Percentiles rank a stretch among this genome's conserved stretches.
These are phyloP conservation scores for Pichia sp. DNA, from an alignment of 1,139 yeast genomes.

Conservation along the genomic window DNA sequence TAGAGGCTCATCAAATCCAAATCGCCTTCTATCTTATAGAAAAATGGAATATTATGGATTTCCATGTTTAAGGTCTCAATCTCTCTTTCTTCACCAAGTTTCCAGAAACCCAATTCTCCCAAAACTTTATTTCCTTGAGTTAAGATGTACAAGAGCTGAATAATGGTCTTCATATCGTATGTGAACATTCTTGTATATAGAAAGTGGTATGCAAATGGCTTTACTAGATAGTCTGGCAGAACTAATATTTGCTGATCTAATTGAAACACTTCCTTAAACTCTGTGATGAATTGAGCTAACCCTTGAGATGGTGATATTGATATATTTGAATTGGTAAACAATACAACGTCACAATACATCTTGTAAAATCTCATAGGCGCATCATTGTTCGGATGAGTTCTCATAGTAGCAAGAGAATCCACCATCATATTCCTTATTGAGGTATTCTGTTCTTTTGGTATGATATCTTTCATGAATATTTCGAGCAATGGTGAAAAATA, in stretches of 20 bases:
- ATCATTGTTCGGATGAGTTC: neutral
- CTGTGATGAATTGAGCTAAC: neutral
- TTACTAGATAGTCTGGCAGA: neutral
- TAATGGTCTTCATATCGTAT: conserved; percentile 6
- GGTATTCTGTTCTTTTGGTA: conserved; percentile 5
- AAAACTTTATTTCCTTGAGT: conserved; percentile 5
- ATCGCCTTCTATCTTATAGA: neutral
- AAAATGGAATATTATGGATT: neutral
- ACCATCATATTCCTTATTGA: conserved; percentile 6
- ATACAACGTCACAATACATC: conserved; percentile 3
- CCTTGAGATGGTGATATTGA: neutral
- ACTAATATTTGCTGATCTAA: neutral
- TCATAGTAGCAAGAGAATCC: conserved; percentile 10
- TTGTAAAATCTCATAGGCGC: conserved; percentile 1
- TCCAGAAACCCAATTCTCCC: conserved; percentile 15
- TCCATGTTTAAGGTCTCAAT: neutral
- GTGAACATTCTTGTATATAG: conserved; percentile 7
- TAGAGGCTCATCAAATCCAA: conserved; percentile 6
- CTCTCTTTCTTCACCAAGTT: neutral
- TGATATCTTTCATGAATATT: conserved; percentile 6
- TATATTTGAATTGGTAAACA: neutral
- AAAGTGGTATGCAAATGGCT: conserved; percentile 11
- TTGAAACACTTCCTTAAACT: neutral
- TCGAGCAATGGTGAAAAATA: conserved; percentile 10
- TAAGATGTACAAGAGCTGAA: conserved; percentile 8